A percentile compares a stretch with the other conserved stretches of the same genome.
phyloP scores from a whole-genome alignment of 345 rosid species.

The Citrus unshiu region DNA sequence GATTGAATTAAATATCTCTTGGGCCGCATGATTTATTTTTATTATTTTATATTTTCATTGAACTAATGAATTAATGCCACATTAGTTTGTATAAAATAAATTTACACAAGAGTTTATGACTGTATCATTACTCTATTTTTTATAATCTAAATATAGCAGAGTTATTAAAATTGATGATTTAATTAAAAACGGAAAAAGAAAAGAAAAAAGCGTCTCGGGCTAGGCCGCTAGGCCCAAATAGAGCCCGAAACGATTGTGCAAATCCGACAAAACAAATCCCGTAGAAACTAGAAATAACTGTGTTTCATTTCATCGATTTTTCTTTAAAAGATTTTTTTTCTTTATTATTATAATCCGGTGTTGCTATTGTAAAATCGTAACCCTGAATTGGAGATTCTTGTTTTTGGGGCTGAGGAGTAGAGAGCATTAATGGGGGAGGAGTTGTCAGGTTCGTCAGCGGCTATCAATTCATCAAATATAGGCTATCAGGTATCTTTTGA shows the following conservation, averaged over 20 bases:
- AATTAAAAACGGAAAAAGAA: too few relatives aligned
- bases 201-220: not conserved
- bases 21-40: too few relatives aligned
- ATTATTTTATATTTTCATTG: too few relatives aligned
- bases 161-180: not conserved
- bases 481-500: slow-evolving; percentile 62
- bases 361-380: not conserved
- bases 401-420: not conserved
- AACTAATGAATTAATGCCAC: too few relatives aligned
- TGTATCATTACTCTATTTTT: too few relatives aligned
- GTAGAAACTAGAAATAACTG: not conserved
- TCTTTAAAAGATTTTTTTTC: not conserved
- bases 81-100: too few relatives aligned
- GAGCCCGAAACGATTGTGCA: not conserved
- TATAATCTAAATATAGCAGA: too few relatives aligned
- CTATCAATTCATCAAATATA: slow-evolving; percentile 61
- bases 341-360: not conserved
- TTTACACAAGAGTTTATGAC: too few relatives aligned
- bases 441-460: slow-evolving; percentile 26
- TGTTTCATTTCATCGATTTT: not conserved
- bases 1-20: too few relatives aligned
- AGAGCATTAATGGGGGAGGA: slow-evolving; percentile 24
- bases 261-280: not conserved
- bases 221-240: not conserved
- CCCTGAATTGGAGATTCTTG: not conserved